Conservation (phyloP, 2,329 filamentous ascomycete genomes). For the Cordyceps militaris region DNA sequence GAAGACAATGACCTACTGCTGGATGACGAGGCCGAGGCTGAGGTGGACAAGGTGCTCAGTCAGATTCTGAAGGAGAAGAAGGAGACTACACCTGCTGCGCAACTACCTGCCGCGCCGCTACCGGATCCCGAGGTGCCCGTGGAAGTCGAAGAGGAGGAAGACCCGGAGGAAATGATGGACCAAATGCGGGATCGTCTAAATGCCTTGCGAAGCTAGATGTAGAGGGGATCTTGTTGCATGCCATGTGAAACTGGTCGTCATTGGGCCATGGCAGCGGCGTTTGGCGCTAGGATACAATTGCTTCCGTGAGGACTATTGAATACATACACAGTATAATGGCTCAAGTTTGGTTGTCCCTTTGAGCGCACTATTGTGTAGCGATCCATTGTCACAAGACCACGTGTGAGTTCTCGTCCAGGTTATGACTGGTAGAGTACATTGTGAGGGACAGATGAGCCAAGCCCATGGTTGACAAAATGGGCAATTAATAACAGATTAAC, state of each 20-base stretch:
- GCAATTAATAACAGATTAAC: too few relatives aligned
- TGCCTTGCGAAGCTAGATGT: constrained; percentile 69
- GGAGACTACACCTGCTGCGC: constrained; percentile 39
- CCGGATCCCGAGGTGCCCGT: constrained; percentile 44
- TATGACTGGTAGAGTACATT: too few relatives aligned
- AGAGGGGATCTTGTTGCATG: neutral
- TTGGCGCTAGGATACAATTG: constrained; percentile 8
- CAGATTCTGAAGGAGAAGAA: constrained; percentile 82
- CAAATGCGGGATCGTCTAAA: constrained; percentile 91
- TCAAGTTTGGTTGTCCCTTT: neutral
- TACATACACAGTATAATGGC: neutral
- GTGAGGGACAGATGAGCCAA: too few relatives aligned
- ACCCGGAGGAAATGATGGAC: constrained; percentile 82
- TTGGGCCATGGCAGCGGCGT: neutral
- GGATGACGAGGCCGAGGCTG: constrained; percentile 68
- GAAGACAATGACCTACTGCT: constrained; percentile 63
- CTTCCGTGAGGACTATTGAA: neutral
- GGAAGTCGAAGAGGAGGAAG: constrained; percentile 65
- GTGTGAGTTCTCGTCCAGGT: too few relatives aligned
- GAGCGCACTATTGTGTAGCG: too few relatives aligned
- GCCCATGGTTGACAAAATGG: too few relatives aligned
- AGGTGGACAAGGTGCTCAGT: constrained; percentile 77
- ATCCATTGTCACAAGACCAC: too few relatives aligned
- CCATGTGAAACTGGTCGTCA: neutral
- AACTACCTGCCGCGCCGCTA: constrained; percentile 48